A percentile compares a stretch with the other conserved stretches of the same genome.
These are phyloP conservation scores for Pyrus hybrid DNA, from an alignment of 331 rosid species.

Conservation along the genomic window DNA sequence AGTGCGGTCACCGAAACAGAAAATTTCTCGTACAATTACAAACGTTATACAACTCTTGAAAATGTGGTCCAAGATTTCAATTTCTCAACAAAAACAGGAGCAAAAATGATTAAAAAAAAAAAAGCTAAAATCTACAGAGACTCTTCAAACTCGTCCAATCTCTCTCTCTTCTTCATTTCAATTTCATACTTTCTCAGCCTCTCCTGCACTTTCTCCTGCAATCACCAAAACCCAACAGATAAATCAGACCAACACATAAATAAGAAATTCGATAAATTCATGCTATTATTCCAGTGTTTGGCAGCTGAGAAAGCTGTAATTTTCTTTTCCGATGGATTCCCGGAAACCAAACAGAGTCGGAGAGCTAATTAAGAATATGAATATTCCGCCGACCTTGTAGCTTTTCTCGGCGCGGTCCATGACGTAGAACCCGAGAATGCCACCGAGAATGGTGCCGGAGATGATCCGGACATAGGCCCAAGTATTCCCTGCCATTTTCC, in stretches of 20 bases:
- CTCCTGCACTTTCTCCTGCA: slow-evolving; percentile 50
- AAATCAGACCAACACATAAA: neutral
- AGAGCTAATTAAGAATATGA: neutral
- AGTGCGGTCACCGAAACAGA: neutral
- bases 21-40: neutral
- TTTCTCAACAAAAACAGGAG: neutral
- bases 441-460: slow-evolving; percentile 65
- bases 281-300: neutral
- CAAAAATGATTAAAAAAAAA: neutral
- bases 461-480: slow-evolving; percentile 78
- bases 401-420: slow-evolving; percentile 63
- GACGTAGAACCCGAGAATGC: slow-evolving; percentile 76
- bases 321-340: neutral
- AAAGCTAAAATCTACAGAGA: slow-evolving; percentile 7
- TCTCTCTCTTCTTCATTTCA: slow-evolving; percentile 36
- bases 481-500: slow-evolving; percentile 18
- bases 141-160: slow-evolving; percentile 33
- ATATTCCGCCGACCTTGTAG: slow-evolving; percentile 47
- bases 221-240: neutral
- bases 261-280: neutral
- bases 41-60: neutral
- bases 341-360: neutral
- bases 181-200: slow-evolving; percentile 30
- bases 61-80: neutral
- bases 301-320: neutral